Evolutionary conservation across 1,284 basidiomycete genomes (phyloP), one percentile per base, ranked within the genome.

Genomic region (Melampsora allii-populina): DNA sequence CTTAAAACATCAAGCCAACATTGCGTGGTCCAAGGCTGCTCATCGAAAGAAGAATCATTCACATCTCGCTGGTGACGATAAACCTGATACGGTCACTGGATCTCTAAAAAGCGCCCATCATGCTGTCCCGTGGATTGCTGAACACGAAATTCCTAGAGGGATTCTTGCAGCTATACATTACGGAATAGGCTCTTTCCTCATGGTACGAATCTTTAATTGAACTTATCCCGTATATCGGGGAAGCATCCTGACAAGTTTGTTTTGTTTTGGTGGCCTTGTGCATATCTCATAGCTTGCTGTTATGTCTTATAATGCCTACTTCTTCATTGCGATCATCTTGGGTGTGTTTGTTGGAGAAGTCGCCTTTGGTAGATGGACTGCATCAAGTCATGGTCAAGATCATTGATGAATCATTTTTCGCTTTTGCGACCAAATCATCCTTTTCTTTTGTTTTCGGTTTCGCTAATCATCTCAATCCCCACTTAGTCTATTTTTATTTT

Each of bases 281-380:
- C 17, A 14, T 5, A 17, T 29, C 27, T 31, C 42, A 46, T 36
- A 73, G 69, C 39, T 73, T 60, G 69, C 69, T 3, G 69, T 73
- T 3, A 73, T 73, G 69, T 59, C 61, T n/a, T 73, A 29, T 50
- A 73, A 73, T 29, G 63, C 64, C 19, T 73, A 73, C 42, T 73
- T 42, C 36, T 66, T 73, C 36, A 48, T 73, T 21, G 61, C 69
- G 14, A 65, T 73, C 50, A 50, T 73, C 21, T 29, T 73, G 1
- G 69, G 69, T 58, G 36, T 56, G 21, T 66, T 73, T 31, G 48
- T 31, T 12, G 69, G 69, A 12, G 69, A 73, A 46, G 50, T 65
- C 9, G 48, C 39, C 17, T 73, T 73, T 60, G 69, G 69, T n/a
- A 19, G 48, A 19, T 50, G 48, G 48, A 50, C 19, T 24, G 48